Evolutionary conservation across 176 grass and related monocot species (phyloP), one percentile per base, ranked within the genome.

Genomic region (Alloteropsis semialata): DNA sequence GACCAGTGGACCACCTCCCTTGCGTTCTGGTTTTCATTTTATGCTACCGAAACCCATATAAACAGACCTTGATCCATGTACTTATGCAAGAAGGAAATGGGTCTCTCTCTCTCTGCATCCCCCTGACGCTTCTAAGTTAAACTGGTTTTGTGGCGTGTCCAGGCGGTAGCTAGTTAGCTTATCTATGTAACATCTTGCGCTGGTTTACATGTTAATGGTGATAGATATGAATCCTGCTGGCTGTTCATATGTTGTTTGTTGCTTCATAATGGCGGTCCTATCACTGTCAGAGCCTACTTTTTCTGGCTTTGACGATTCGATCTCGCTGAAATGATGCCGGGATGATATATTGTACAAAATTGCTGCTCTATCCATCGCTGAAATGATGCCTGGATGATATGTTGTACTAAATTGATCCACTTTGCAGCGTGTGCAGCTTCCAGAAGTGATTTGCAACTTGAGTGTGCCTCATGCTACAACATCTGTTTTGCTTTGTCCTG

Each of bases 41-140:
- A 75, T 50, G 45, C 14, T 66, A 64, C 58, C 69, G 49, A 5
- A 10, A 12, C 18, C 19, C 68, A 60, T 84, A 84, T 84, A 84
- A 79, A 17, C 37, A 21, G 43, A 79, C 36, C 65, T 50, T 62
- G 54, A 67, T 80, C 81, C 55, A 32, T 76, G 76, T 85, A 76
- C 69, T 50, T 89, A 33, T 80, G 60, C 51, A 73, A 73, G 37
- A 73, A 61, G 66, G 39, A 72, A 73, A 73, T 73, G 80, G 68
- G 68, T 82, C 55, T 56, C 19, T 25, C 9, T 11, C 8, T 18
- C 53, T 18, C 55, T 60, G 68, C 78, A 81, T 9, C 56, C 63
- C 59, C 50, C n/a, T 44, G 54, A 49, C 11, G n/a, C 37, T 24
- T 84, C 12, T 43, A 36, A 48, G 80, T 57, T 34, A 36, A 39